These are phyloP conservation scores for Zalerion maritima DNA, from an alignment of 495 filamentous ascomycete species.

Conservation along the genomic window DNA sequence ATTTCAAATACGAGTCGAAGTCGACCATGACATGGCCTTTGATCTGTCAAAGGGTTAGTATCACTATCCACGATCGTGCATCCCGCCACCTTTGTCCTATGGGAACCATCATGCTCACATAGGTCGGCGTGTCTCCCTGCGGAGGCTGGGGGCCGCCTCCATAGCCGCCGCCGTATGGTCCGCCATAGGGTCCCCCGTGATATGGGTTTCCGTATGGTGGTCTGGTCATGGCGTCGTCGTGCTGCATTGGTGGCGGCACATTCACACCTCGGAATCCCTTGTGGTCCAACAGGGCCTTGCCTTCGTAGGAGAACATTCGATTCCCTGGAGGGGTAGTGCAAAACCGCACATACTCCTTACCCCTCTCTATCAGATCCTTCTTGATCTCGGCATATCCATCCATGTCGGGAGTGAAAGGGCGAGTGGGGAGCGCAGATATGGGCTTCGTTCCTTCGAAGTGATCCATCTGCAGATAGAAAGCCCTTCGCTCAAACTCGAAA, in stretches of 20 bases:
- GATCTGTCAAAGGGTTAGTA: conserved; percentile 1
- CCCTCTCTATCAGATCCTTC: conserved; percentile 1
- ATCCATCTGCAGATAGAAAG: conserved; percentile 4
- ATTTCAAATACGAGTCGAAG: conserved; percentile 7
- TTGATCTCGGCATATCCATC: background rate
- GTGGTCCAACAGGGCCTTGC: conserved; percentile 1
- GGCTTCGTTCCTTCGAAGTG: conserved; percentile 5
- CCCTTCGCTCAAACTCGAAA: conserved; percentile 1
- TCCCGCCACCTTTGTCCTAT: too few relatives aligned
- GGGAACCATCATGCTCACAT: too few relatives aligned
- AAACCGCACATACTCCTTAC: conserved; percentile 2
- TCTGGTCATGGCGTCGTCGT: background rate
- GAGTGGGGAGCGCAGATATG: conserved; percentile 6
- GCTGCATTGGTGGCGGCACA: background rate
- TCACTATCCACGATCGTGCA: background rate
- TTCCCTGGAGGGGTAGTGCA: conserved; percentile 2
- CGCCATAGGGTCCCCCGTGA: too few relatives aligned
- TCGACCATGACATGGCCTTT: conserved; percentile 10
- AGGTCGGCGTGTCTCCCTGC: too few relatives aligned
- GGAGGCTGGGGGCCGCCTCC: too few relatives aligned
- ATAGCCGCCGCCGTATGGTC: too few relatives aligned
- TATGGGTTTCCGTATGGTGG: background rate
- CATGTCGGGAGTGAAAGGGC: conserved; percentile 4
- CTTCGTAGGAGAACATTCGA: conserved; percentile 8
- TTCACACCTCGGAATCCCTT: conserved; percentile 1